Evolutionary conservation across 2,329 filamentous ascomycete species (phyloP).

Genomic region (Neonectria ditissima): DNA sequence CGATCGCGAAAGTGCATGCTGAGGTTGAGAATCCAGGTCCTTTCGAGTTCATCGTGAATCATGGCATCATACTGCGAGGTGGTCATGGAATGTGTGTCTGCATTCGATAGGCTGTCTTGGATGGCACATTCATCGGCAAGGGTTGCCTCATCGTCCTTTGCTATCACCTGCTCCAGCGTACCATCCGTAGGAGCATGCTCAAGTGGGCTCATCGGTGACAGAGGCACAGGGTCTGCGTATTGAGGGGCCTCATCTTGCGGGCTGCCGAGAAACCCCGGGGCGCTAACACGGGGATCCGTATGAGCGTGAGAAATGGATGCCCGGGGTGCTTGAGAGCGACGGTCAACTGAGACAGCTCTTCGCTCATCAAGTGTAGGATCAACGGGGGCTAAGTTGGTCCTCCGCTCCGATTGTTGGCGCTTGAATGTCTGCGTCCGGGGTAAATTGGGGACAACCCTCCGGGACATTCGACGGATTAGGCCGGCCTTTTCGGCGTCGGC

Average conservation of each 20-base stretch:
- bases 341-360: constrained; percentile 76
- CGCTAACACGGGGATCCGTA: constrained; percentile 59
- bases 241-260: constrained; percentile 34
- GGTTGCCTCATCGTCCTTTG: constrained; percentile 38
- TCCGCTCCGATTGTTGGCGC: constrained; percentile 83
- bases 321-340: constrained; percentile 55
- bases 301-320: constrained; percentile 36
- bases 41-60: constrained; percentile 85
- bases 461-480: constrained; percentile 57
- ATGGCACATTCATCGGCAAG: constrained; percentile 37
- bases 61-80: constrained; percentile 69
- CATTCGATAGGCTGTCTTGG: constrained; percentile 48
- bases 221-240: constrained; percentile 26
- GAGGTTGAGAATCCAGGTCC: constrained; percentile 93
- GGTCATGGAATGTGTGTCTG: constrained; percentile 62
- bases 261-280: constrained; percentile 57
- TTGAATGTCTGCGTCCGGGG: constrained; percentile 84
- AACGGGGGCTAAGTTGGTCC: constrained; percentile 77
- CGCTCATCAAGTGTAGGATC: constrained; percentile 74
- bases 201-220: constrained; percentile 32
- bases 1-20: constrained; percentile 98
- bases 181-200: constrained; percentile 27
- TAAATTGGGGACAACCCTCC: constrained; percentile 81
- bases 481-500: constrained; percentile 50
- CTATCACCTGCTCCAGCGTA: constrained; percentile 14